A percentile compares a stretch with the other conserved stretches of the same genome.
Conservation (phyloP, 2,329 filamentous ascomycete species). For the Dothistroma septosporum region DNA sequence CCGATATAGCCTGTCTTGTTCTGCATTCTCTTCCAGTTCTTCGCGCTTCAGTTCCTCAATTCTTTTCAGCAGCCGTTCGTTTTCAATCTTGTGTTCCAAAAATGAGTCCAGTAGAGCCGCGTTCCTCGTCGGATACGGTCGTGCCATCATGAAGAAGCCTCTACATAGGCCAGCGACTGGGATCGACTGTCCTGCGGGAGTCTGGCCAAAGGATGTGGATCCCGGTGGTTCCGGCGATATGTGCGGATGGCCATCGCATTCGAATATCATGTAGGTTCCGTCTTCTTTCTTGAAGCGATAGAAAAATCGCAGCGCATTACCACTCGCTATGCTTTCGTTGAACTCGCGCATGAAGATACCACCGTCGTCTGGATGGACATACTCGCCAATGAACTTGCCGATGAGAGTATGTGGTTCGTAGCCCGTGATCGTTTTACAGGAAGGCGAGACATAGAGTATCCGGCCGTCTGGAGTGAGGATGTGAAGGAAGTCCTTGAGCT, state of each 20-base stretch:
- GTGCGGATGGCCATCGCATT: constrained; percentile 89
- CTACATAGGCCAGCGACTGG: constrained; percentile 67
- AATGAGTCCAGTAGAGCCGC: constrained; percentile 84
- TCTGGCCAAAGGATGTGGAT: constrained; percentile 20
- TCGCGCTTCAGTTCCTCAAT: constrained; percentile 82
- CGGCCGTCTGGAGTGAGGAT: constrained; percentile 81
- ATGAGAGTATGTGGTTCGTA: constrained; percentile 67
- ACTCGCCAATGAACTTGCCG: constrained; percentile 72
- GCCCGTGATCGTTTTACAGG: constrained; percentile 68
- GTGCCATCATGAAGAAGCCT: constrained; percentile 89
- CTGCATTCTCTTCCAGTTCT: constrained; percentile 74
- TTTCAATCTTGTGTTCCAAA: constrained; percentile 94
- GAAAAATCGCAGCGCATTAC: constrained; percentile 76
- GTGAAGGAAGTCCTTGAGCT: constrained; percentile 82
- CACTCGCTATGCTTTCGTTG: constrained; percentile 80
- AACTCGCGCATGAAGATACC: constrained; percentile 80
- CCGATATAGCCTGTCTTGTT: constrained; percentile 56
- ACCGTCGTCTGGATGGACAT: constrained; percentile 81
- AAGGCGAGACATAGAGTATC: constrained; percentile 82
- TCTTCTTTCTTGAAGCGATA: constrained; percentile 77
- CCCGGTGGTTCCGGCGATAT: constrained; percentile 63
- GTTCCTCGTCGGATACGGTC: constrained; percentile 86
- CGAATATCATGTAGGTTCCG: constrained; percentile 72
- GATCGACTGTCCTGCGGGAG: constrained; percentile 17
- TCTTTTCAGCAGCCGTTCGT: constrained; percentile 76